These are phyloP conservation scores for Colletotrichum limetticola DNA, from an alignment of 2,329 filamentous ascomycete species.

Conservation along the genomic window DNA sequence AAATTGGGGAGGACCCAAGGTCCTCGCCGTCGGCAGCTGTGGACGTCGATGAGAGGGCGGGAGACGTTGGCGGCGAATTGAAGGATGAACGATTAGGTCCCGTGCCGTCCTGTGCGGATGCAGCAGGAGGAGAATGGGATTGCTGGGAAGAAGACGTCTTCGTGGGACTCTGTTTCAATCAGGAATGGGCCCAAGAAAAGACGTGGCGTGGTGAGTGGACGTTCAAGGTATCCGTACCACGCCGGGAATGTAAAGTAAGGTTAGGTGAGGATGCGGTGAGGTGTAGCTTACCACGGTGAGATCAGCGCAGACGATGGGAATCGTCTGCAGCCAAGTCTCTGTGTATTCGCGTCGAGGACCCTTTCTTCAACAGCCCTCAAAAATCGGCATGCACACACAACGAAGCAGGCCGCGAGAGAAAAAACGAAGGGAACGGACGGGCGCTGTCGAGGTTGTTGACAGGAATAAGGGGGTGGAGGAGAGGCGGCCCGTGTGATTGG, in stretches of 20 bases:
- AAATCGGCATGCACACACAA: conserved; percentile 12
- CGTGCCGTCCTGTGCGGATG: conserved; percentile 68
- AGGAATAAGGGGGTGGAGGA: conserved; percentile 35
- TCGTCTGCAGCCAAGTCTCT: conserved; percentile 72
- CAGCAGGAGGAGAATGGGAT: conserved; percentile 67
- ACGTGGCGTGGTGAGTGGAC: conserved; percentile 26
- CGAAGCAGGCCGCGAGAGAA: conserved; percentile 22
- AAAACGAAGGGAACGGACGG: conserved; percentile 18
- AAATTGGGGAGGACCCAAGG: conserved; percentile 65
- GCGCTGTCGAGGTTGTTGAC: conserved; percentile 32
- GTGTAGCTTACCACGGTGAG: conserved; percentile 60
- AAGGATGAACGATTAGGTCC: conserved; percentile 49
- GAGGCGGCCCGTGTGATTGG: conserved; percentile 34
- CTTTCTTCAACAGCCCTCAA: conserved; percentile 31
- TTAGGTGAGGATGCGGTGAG: conserved; percentile 16
- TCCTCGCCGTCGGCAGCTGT: conserved; percentile 68
- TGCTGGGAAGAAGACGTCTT: conserved; percentile 67
- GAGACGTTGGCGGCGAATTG: conserved; percentile 59
- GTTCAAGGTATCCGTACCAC: not conserved
- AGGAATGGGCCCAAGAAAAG: conserved; percentile 18
- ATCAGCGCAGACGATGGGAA: conserved; percentile 69
- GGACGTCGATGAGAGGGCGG: conserved; percentile 70
- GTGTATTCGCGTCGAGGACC: conserved; percentile 40
- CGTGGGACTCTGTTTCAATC: conserved; percentile 48
- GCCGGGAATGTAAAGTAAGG: conserved; percentile 6